Percentiles rank a stretch among this genome's conserved stretches.
Conservation (phyloP, 768 basidiomycete genomes). For the Crucibulum laeve region DNA sequence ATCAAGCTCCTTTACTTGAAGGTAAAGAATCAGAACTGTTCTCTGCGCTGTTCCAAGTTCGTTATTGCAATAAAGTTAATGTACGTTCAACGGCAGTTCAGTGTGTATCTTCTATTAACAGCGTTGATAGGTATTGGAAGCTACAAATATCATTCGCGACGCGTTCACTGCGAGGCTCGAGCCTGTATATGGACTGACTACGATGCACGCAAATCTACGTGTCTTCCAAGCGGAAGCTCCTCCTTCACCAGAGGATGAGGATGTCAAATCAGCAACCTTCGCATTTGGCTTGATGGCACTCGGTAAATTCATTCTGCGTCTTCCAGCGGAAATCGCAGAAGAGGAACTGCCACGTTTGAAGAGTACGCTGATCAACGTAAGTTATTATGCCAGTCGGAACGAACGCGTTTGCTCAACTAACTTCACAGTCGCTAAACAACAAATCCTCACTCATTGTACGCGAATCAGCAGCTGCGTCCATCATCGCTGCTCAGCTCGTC, state of each 20-base stretch:
- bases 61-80: conserved; percentile 68
- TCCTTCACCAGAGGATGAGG: conserved; percentile 36
- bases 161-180: conserved; percentile 66
- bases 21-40: conserved; percentile 79
- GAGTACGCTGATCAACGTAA: conserved; percentile 62
- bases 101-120: conserved; percentile 5
- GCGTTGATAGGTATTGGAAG: conserved; percentile 65
- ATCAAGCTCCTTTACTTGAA: conserved; percentile 69
- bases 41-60: conserved; percentile 60
- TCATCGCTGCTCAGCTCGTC: conserved; percentile 81
- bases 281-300: conserved; percentile 83
- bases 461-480: conserved; percentile 77
- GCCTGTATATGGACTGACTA: conserved; percentile 82
- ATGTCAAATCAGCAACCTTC: conserved; percentile 61
- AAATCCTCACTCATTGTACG: conserved; percentile 71
- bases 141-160: conserved; percentile 79
- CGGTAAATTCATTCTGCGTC: conserved; percentile 75
- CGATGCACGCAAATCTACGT: conserved; percentile 70
- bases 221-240: conserved; percentile 54
- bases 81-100: conserved; percentile 35
- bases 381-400: conserved; percentile 15
- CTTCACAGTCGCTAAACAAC: conserved; percentile 62
- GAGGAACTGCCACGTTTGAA: conserved; percentile 81
- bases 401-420: conserved; percentile 1
- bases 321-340: conserved; percentile 81